A percentile compares a stretch with the other conserved stretches of the same genome.
phyloP scores from a whole-genome alignment of 352 stramenopile genomes.

The Globisporangium camurandrum region DNA sequence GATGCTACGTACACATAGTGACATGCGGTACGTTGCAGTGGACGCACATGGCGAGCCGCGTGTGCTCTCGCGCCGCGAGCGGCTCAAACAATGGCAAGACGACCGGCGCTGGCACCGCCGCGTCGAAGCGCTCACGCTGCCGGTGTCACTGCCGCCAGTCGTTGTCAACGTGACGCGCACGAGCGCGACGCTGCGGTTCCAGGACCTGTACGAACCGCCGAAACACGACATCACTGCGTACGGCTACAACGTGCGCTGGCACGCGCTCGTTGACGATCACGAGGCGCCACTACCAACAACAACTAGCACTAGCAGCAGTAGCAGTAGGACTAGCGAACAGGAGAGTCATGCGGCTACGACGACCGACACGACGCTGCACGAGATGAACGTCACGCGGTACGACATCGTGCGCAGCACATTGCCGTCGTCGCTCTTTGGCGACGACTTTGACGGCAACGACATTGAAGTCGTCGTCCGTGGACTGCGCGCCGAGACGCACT shows the following conservation, averaged over 20 bases:
- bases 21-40: no score
- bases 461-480: conserved; percentile 51
- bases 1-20: conserved; percentile 25
- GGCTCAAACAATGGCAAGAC: conserved; percentile 76
- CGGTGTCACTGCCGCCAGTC: conserved; percentile 47
- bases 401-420: conserved; percentile 49
- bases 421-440: conserved; percentile 58
- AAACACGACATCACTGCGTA: conserved; percentile 59
- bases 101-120: conserved; percentile 61
- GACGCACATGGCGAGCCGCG: conserved; percentile 14
- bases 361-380: background rate
- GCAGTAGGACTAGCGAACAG: background rate
- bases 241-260: conserved; percentile 64
- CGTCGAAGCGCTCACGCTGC: conserved; percentile 61
- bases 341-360: no score
- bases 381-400: conserved; percentile 47
- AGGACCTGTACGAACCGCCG: conserved; percentile 59
- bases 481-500: conserved; percentile 46
- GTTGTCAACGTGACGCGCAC: conserved; percentile 52
- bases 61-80: conserved; percentile 51
- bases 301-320: background rate
- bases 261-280: conserved; percentile 13
- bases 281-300: no score
- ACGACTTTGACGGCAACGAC: conserved; percentile 73
- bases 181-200: conserved; percentile 49